Base-by-base conservation (phyloP, 805 yeast genomes). In the Wickerhamiella nectarea region DNA sequence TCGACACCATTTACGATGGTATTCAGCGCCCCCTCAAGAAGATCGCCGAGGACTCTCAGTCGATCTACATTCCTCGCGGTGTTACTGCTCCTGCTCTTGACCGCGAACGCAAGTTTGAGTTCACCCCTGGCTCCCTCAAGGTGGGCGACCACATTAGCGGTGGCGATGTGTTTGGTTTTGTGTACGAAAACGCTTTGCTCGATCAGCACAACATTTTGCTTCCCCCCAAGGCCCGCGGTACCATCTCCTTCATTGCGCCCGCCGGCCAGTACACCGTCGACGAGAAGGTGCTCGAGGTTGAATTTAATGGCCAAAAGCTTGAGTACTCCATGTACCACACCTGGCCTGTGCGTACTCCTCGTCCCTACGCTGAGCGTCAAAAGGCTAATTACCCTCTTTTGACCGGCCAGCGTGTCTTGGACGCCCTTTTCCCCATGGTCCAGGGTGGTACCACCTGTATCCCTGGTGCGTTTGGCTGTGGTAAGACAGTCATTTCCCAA, bases 381-480 rank as follows among this genome's bases (percentile, higher is more conserved):
- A 69, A 94, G 48, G 97, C 98, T 35, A 91, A 89, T 66, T 76
- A 81, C 65, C 99, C 99, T 42, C 73, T 91, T 56, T 74, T 91
- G 57, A 91, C 99, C 15, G 99, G 99, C 58, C 99, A 91, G 72
- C 83, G 99, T 74, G 99, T 91, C 41, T 72, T 91, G 64, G 99
- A 91, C 67, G 80, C 98, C 24, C 74, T 91, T 52, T 91, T 91
- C 75, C 99, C 99, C 38, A 82, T 94, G 76, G 99, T 91, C 56
- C 98, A 91, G 72, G 99, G 99, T 70, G 99, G 99, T 71, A 91
- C 99, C 33, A 91, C 99, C 28, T 93, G 98, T 80, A 91, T 91
- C 64, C 99, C 99, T 38, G 99, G 99, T 69, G 99, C 99, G 51
- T 91, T 91, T 58, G 99, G 99, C 52, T 91, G 97, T 68, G 99